phyloP scores from a whole-genome alignment of 805 yeast species.

The Metschnikowia matae region DNA sequence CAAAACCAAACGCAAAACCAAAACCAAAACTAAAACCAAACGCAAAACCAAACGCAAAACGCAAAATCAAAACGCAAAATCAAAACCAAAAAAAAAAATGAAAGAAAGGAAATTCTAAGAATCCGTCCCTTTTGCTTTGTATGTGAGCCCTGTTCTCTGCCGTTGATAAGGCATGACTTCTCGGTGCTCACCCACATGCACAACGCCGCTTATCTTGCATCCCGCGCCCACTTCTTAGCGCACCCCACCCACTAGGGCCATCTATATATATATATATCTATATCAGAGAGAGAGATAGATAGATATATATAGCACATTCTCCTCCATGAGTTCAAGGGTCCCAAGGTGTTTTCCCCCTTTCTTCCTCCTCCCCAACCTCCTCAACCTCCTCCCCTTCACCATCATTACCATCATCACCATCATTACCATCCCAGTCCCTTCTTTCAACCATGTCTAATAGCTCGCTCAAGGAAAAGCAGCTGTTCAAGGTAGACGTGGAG shows the following conservation, averaged over 20 bases:
- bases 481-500: slow-evolving; percentile 13
- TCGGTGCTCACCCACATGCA: neutral
- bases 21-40: too few species aligned
- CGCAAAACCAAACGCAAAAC: too few species aligned
- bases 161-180: neutral
- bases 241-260: neutral
- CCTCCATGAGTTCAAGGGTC: neutral
- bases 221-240: neutral
- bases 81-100: too few species aligned
- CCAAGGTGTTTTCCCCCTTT: neutral
- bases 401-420: too few species aligned
- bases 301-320: neutral
- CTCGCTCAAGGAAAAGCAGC: slow-evolving; percentile 3
- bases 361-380: neutral
- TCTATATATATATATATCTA: neutral
- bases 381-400: neutral
- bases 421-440: neutral
- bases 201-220: neutral
- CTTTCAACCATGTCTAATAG: neutral
- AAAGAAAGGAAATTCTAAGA: too few species aligned
- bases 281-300: too few species aligned
- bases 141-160: too few species aligned
- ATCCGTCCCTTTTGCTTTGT: too few species aligned
- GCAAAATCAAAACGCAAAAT: too few species aligned
- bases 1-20: too few species aligned